Conservation (phyloP, 2,329 filamentous ascomycete species). For the Cyanodermella asteris region DNA sequence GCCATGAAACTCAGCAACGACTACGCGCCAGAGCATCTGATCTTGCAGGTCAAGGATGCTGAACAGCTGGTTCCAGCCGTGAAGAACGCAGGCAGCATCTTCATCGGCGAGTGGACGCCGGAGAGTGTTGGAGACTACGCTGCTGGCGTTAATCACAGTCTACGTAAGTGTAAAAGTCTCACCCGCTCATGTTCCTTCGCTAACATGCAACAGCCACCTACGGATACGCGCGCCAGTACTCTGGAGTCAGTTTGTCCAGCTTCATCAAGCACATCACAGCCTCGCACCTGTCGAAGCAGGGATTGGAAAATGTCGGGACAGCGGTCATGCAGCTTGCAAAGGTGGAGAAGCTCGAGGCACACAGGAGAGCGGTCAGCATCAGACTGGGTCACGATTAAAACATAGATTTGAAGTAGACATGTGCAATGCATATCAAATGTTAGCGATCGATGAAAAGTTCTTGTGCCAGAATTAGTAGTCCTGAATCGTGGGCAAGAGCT, state of each 20-base stretch:
- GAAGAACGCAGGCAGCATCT: slow-evolving; percentile 86
- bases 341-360: slow-evolving; percentile 86
- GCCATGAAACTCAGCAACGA: slow-evolving; percentile 71
- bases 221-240: slow-evolving; percentile 96
- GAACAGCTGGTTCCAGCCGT: slow-evolving; percentile 54
- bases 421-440: slow-evolving; percentile 1
- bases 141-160: slow-evolving; percentile 88
- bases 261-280: slow-evolving; percentile 98
- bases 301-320: slow-evolving; percentile 60
- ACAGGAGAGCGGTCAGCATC: slow-evolving; percentile 52
- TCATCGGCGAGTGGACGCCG: slow-evolving; percentile 88
- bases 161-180: slow-evolving; percentile 46
- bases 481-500: too few species aligned
- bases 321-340: slow-evolving; percentile 91
- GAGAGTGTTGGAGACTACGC: slow-evolving; percentile 97
- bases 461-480: too few species aligned
- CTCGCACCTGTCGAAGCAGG: slow-evolving; percentile 68
- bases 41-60: slow-evolving; percentile 66
- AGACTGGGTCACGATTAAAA: slow-evolving; percentile 28
- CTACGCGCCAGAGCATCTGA: slow-evolving; percentile 92
- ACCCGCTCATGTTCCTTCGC: background rate
- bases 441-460: too few species aligned
- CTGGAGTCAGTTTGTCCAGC: slow-evolving; percentile 82
- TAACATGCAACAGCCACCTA: slow-evolving; percentile 52
- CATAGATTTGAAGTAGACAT: slow-evolving; percentile 1